Base-by-base conservation (phyloP, 768 basidiomycete species). In the Lactarius deliciosus region DNA sequence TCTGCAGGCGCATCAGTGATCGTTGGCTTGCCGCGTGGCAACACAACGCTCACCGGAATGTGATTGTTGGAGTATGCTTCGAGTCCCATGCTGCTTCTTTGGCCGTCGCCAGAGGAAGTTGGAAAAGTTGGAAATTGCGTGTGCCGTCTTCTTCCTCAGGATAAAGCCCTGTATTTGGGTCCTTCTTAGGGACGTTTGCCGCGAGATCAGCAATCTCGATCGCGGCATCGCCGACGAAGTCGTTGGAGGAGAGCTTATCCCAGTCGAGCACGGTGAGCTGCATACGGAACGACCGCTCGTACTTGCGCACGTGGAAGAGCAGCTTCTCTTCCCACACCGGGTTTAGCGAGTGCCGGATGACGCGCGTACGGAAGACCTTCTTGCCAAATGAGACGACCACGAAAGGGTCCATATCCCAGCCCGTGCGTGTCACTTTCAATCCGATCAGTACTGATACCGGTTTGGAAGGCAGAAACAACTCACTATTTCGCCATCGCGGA, bases 351-450 rank as follows among this genome's bases (percentile, higher is more conserved):
- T 95, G 93, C 4, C 94, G 85, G 63, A 95, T 87, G 32, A 94
- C 87, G 38, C 91, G 88, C 0, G 96, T 98, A 2, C 96, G 84
- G 79, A 98, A 98, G 5, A 98, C 92, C 75, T 97, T 98, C 80
- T 95, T 96, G 36, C 96, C 93, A 69, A 99, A 99, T 3, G 93
- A 94, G 69, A 96, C 85, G 68, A 99, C 94, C 28, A 93, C 91
- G 73, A 98, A 98, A 0, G 96, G 95, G 72, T 98, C 95, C 95
- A 98, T 97, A 74, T 98, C 96, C 85, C 89, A 95, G 0, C 91
- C 92, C 0, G 86, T 91, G 0, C 90, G 86, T 1, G 89, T 93
- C 86, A 93, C 91, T 66, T 92, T 64, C 57, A 34, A 15, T 22
- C 30, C 16, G 38, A 34, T 60, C 50, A 63, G 63, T 47, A 57